Percentiles rank a stretch among this genome's conserved stretches.
phyloP scores from a whole-genome alignment of 1,139 yeast genomes.

The Zygoascus meyerae region DNA sequence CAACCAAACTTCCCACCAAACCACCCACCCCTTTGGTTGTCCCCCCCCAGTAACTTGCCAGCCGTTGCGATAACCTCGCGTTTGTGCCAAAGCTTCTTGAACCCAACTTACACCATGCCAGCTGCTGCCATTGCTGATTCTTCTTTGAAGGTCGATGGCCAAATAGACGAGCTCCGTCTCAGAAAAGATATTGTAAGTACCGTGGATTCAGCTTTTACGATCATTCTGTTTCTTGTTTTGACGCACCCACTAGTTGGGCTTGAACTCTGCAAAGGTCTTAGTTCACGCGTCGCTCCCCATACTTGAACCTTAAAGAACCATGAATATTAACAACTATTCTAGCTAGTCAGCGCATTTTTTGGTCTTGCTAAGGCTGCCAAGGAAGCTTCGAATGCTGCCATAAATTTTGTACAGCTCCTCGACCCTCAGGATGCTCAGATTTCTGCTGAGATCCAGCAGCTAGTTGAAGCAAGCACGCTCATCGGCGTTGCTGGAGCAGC shows the following conservation, averaged over 20 bases:
- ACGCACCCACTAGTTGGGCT: not conserved
- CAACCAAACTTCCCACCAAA: too few species aligned
- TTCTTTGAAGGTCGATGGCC: conserved; percentile 7
- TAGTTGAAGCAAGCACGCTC: conserved; percentile 11
- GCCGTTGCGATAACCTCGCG: not conserved
- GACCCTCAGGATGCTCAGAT: conserved; percentile 8
- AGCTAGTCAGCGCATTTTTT: conserved; percentile 69
- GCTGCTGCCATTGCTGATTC: conserved; percentile 1
- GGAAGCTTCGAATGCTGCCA: conserved; percentile 72
- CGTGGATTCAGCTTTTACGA: too few species aligned
- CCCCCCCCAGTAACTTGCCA: not conserved
- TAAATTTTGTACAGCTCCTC: conserved; percentile 57
- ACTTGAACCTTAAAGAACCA: not conserved
- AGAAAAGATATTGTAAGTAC: conserved; percentile 25
- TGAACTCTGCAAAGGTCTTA: not conserved
- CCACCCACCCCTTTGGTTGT: not conserved
- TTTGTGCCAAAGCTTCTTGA: not conserved
- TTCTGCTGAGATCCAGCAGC: conserved; percentile 10
- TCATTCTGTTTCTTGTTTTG: not conserved
- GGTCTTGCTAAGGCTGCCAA: conserved; percentile 77
- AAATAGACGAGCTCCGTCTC: conserved; percentile 15
- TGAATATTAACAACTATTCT: conserved; percentile 4
- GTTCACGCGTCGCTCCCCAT: not conserved
- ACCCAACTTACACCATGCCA: conserved; percentile 5
- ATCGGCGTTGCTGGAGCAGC: conserved; percentile 3